phyloP scores from a whole-genome alignment of 1,284 basidiomycete species.

The Rhodotorula sp. region DNA sequence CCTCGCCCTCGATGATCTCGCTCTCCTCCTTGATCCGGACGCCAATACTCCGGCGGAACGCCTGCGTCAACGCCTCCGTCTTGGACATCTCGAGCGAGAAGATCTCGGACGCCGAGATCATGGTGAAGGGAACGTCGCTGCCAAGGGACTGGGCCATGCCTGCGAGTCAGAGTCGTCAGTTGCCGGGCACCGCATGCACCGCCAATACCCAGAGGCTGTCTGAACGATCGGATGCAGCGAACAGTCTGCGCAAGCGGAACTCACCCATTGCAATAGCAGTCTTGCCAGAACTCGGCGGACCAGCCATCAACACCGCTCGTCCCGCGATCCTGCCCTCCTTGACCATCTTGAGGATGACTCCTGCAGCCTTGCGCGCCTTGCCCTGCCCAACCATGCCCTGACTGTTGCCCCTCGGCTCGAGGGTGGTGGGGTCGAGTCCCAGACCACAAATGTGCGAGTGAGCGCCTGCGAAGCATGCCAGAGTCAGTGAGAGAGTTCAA shows the following conservation, averaged over 20 bases:
- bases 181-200: too few relatives aligned
- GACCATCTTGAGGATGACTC: conserved; percentile 97
- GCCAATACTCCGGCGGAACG: conserved; percentile 90
- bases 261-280: conserved; percentile 93
- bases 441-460: conserved; percentile 96
- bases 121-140: conserved; percentile 91
- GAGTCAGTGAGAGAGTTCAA: conserved; percentile 1
- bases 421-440: conserved; percentile 78
- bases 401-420: conserved; percentile 79
- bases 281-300: conserved; percentile 93
- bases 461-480: conserved; percentile 61
- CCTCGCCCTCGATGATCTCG: conserved; percentile 95
- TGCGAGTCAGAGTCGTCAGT: conserved; percentile 46
- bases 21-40: conserved; percentile 97
- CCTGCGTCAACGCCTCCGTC: conserved; percentile 96
- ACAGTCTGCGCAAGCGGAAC: conserved; percentile 41
- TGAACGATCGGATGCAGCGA: too few relatives aligned
- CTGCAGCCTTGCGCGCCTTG: conserved; percentile 92
- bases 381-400: conserved; percentile 97
- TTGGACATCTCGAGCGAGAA: conserved; percentile 95
- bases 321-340: conserved; percentile 93
- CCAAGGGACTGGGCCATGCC: conserved; percentile 96
- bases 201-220: neutral
- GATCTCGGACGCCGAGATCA: conserved; percentile 94
- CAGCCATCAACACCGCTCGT: conserved; percentile 90